Evolutionary conservation across 768 basidiomycete species (phyloP).

Genomic region (Lentinus brumalis): DNA sequence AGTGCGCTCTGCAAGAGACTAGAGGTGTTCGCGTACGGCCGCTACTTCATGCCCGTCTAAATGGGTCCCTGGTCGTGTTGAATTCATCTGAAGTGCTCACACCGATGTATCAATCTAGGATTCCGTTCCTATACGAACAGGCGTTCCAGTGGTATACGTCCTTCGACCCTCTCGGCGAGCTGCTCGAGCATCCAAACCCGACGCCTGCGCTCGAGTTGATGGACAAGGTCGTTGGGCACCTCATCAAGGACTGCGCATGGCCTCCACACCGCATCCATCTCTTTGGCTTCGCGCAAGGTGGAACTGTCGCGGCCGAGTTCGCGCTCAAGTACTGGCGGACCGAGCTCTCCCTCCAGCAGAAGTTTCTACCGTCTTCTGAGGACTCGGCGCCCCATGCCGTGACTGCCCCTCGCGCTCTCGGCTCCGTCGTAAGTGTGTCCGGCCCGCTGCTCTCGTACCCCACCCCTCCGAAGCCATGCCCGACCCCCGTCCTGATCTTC

Average conservation of each 20-base stretch:
- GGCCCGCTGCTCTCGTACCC: constrained; percentile 83
- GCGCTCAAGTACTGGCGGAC: constrained; percentile 52
- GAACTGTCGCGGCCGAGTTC: constrained; percentile 72
- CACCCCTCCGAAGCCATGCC: constrained; percentile 50
- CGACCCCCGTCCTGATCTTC: constrained; percentile 65
- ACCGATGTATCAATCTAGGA: constrained; percentile 40
- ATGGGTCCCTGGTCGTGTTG: not conserved
- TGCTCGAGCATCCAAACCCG: constrained; percentile 72
- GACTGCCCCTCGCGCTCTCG: constrained; percentile 41
- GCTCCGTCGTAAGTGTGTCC: constrained; percentile 66
- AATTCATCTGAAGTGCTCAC: not conserved
- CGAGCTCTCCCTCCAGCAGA: constrained; percentile 18
- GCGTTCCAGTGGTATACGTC: constrained; percentile 88
- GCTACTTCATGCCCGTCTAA: too few species aligned
- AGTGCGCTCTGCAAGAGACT: too few species aligned
- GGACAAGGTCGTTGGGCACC: constrained; percentile 51
- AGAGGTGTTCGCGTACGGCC: too few species aligned
- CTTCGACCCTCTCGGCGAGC: constrained; percentile 78
- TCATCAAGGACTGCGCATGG: constrained; percentile 68
- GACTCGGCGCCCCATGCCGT: not conserved
- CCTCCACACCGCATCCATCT: constrained; percentile 70
- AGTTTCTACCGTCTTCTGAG: constrained; percentile 9
- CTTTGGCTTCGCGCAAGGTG: constrained; percentile 90
- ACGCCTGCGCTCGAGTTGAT: constrained; percentile 64
- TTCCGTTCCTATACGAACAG: constrained; percentile 77